phyloP scores from a whole-genome alignment of 768 basidiomycete species.

The Royoungia palumana region DNA sequence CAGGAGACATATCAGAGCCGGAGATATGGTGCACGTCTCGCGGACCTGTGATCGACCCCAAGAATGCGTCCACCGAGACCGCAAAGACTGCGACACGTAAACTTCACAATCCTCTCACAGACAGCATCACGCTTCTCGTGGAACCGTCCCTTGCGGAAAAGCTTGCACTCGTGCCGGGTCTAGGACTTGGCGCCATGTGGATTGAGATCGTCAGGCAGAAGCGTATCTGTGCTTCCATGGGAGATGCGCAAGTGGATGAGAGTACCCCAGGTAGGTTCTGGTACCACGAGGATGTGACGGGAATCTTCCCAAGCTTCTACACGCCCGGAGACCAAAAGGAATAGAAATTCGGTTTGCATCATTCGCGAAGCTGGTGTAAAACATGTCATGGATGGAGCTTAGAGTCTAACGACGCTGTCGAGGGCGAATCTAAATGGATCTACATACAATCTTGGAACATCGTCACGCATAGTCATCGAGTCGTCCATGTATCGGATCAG shows the following conservation, averaged over 20 bases:
- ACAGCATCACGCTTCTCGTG: constrained; percentile 59
- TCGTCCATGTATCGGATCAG: constrained; percentile 1
- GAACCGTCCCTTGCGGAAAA: constrained; percentile 41
- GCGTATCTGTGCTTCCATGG: constrained; percentile 1
- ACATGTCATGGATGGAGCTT: no score
- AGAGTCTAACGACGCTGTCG: neutral
- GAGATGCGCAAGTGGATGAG: constrained; percentile 4
- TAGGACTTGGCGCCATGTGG: constrained; percentile 65
- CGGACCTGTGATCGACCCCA: constrained; percentile 32
- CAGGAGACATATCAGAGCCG: constrained; percentile 37
- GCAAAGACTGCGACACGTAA: constrained; percentile 8
- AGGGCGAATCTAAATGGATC: constrained; percentile 7
- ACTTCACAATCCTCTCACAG: constrained; percentile 50
- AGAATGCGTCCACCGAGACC: constrained; percentile 2
- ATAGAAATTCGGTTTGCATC: neutral
- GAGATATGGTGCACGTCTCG: constrained; percentile 36
- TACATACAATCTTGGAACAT: neutral
- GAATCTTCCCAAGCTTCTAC: constrained; percentile 54
- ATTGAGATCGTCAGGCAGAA: constrained; percentile 56
- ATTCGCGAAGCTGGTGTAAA: no score
- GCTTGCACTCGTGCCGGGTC: constrained; percentile 42
- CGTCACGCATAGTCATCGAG: neutral
- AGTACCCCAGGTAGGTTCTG: constrained; percentile 36
- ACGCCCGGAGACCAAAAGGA: constrained; percentile 19
- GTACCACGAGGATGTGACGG: constrained; percentile 57